Conservation (phyloP, 2,329 filamentous ascomycete species). For the Metarhizium album region DNA sequence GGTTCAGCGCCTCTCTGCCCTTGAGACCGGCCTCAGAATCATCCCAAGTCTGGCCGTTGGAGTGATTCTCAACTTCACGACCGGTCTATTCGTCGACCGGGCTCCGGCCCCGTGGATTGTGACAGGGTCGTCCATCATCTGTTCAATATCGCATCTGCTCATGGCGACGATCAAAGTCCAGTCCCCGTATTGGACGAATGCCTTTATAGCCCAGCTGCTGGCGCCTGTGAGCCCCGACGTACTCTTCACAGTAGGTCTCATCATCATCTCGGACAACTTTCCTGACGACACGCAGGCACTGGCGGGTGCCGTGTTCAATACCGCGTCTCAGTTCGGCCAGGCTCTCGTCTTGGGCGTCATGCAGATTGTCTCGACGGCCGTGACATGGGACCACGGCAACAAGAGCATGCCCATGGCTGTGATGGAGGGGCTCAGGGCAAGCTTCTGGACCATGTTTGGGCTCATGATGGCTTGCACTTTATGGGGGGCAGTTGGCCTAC, state of each 20-base stretch:
- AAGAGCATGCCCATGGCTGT: conserved; percentile 21
- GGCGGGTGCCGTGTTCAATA: conserved; percentile 52
- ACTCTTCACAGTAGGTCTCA: conserved; percentile 44
- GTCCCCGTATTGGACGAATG: conserved; percentile 40
- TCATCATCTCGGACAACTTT: conserved; percentile 44
- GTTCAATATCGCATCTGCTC: conserved; percentile 35
- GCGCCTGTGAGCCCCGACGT: conserved; percentile 32
- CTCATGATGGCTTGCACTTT: conserved; percentile 30
- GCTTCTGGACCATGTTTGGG: conserved; percentile 40
- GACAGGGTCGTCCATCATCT: conserved; percentile 27
- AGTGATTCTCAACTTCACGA: conserved; percentile 29
- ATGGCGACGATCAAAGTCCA: conserved; percentile 41
- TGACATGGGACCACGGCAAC: conserved; percentile 23
- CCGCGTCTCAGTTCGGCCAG: conserved; percentile 44
- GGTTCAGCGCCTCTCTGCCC: conserved; percentile 32
- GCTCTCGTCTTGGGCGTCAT: conserved; percentile 36
- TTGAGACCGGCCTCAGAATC: conserved; percentile 34
- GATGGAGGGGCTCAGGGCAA: conserved; percentile 37
- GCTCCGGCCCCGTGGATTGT: conserved; percentile 30
- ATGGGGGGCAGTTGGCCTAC: conserved; percentile 28
- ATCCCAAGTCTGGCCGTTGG: conserved; percentile 35
- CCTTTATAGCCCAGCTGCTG: conserved; percentile 32
- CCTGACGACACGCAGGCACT: conserved; percentile 45
- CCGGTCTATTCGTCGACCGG: conserved; percentile 34
- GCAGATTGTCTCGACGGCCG: conserved; percentile 31